These are phyloP conservation scores for Aspergillus caelatus DNA, from an alignment of 2,329 filamentous ascomycete species.

Conservation along the genomic window DNA sequence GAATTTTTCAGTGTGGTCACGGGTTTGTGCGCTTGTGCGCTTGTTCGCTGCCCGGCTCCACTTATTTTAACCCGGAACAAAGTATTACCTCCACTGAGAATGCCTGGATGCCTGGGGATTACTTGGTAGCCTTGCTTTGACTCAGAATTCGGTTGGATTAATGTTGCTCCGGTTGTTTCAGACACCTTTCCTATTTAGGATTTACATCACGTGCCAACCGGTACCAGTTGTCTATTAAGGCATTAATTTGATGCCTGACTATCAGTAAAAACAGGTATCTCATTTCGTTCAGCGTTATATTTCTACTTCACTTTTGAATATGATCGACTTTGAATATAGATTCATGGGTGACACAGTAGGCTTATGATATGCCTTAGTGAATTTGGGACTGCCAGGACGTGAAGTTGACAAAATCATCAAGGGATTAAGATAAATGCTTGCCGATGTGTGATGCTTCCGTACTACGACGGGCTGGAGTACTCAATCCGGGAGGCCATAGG, in stretches of 20 bases:
- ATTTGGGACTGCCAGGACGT: neutral
- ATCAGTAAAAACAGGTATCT: no score
- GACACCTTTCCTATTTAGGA: neutral
- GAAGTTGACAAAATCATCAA: no score
- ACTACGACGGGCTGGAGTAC: neutral
- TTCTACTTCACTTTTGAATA: neutral
- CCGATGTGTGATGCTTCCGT: neutral
- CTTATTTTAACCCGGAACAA: constrained; percentile 5
- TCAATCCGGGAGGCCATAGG: neutral
- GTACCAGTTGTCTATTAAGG: neutral
- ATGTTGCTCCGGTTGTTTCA: neutral
- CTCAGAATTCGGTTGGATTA: constrained; percentile 5
- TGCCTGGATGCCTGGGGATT: constrained; percentile 1
- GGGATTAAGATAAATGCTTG: no score
- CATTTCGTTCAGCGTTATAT: neutral
- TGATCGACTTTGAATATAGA: neutral
- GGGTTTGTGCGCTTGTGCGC: constrained; percentile 17
- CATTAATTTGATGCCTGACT: neutral
- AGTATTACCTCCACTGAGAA: constrained; percentile 5
- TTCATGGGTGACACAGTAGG: neutral
- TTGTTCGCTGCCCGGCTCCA: constrained; percentile 1
- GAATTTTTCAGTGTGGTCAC: constrained; percentile 18
- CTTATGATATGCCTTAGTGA: neutral
- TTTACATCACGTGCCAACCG: neutral
- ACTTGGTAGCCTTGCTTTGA: neutral